A percentile compares a stretch with the other conserved stretches of the same genome.
These are phyloP conservation scores for Oryza coarctata DNA, from an alignment of 176 grass and related monocot genomes.

Conservation along the genomic window DNA sequence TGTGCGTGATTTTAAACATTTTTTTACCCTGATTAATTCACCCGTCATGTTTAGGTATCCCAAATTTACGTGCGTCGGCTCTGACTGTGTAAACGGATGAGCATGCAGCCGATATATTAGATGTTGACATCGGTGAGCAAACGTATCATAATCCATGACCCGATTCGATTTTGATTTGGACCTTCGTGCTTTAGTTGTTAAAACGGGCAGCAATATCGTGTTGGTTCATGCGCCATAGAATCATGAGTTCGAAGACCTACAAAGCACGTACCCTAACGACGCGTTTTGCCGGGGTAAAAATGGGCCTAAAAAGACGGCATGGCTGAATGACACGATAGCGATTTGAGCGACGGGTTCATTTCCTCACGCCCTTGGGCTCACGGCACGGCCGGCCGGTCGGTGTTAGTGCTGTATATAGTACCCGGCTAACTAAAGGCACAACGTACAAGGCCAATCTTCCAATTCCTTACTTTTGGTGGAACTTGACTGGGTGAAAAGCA, in stretches of 20 bases:
- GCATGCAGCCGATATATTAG: neutral
- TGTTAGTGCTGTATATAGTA: neutral
- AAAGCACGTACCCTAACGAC: conserved; percentile 5
- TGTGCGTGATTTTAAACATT: neutral
- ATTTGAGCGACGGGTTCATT: neutral
- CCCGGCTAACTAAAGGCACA: neutral
- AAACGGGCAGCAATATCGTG: neutral
- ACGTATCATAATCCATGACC: neutral
- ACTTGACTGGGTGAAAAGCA: neutral
- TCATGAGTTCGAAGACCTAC: neutral
- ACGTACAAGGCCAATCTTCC: neutral
- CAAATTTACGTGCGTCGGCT: neutral
- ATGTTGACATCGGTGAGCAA: neutral
- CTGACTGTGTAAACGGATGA: neutral
- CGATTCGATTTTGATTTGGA: neutral
- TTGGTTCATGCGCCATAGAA: conserved; percentile 7
- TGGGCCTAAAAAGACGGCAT: neutral
- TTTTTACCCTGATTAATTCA: neutral
- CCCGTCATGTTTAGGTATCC: neutral
- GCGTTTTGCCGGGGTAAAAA: conserved; percentile 29
- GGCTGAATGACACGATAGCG: neutral
- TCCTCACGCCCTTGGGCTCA: neutral
- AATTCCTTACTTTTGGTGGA: neutral
- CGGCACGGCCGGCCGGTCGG: neutral
- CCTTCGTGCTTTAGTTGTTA: conserved; percentile 18